phyloP scores from a whole-genome alignment of 345 rosid genomes.

The Salix koriyanagi region DNA sequence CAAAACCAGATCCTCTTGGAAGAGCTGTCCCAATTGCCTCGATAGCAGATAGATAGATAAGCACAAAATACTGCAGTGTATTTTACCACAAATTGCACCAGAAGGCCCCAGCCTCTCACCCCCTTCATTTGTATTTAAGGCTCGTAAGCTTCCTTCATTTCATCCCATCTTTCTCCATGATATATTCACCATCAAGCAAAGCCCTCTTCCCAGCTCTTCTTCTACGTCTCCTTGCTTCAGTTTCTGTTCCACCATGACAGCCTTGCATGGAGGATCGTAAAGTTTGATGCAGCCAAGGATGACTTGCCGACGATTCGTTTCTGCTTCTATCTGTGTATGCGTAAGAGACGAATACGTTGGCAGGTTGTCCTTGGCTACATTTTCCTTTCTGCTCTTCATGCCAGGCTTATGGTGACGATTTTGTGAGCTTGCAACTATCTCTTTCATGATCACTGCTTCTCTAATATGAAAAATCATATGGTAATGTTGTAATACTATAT shows the following conservation, averaged over 20 bases:
- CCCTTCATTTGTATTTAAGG: slow-evolving; percentile 12
- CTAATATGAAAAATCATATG: not conserved
- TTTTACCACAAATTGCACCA: not conserved
- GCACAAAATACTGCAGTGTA: not conserved
- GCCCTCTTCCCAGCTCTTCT: not conserved
- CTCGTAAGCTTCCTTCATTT: not conserved
- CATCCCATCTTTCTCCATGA: not conserved
- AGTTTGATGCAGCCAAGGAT: slow-evolving; percentile 53
- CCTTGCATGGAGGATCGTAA: slow-evolving; percentile 26
- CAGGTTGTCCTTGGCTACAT: slow-evolving; percentile 48
- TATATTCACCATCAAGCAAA: too few species aligned
- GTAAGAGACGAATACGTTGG: slow-evolving; percentile 17
- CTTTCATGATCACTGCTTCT: not conserved
- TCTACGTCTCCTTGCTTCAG: not conserved
- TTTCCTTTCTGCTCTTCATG: slow-evolving; percentile 41
- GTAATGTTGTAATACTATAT: not conserved
- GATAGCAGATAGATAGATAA: not conserved
- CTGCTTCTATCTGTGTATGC: not conserved
- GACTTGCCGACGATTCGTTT: slow-evolving; percentile 42
- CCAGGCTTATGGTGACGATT: slow-evolving; percentile 24
- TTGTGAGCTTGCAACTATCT: not conserved
- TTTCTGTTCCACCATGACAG: slow-evolving; percentile 8
- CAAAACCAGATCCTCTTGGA: not conserved
- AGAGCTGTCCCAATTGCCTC: slow-evolving; percentile 20
- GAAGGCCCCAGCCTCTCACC: not conserved